Evolutionary conservation across 768 basidiomycete species (phyloP).

Genomic region (Phallus indusiatus): DNA sequence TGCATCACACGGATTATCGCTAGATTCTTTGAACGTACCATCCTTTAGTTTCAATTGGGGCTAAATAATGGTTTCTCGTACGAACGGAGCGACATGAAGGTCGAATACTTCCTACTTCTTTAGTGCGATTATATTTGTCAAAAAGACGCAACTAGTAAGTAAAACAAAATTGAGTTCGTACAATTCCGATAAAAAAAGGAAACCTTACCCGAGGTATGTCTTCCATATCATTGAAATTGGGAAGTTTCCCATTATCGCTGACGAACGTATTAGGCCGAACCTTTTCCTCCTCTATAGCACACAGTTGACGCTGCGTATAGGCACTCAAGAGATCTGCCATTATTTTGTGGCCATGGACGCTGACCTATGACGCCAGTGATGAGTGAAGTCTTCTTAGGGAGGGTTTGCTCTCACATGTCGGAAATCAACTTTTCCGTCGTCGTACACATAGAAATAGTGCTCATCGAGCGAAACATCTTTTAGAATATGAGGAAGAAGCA

Average conservation of each 20-base stretch:
- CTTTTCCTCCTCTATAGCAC: constrained; percentile 2
- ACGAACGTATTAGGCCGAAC: background rate
- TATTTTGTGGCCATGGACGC: constrained; percentile 4
- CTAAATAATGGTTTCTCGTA: constrained; percentile 8
- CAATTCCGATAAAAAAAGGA: background rate
- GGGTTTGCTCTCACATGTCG: constrained; percentile 7
- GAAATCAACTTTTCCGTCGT: constrained; percentile 2
- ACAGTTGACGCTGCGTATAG: constrained; percentile 9
- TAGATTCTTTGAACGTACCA: constrained; percentile 5
- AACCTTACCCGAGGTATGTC: constrained; percentile 4
- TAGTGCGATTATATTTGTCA: constrained; percentile 6
- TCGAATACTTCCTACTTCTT: background rate
- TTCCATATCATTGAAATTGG: background rate
- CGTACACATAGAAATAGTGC: constrained; percentile 2
- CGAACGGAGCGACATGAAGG: constrained; percentile 7
- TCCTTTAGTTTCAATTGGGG: constrained; percentile 6
- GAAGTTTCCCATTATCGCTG: background rate
- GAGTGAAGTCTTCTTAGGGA: background rate
- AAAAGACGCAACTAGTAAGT: constrained; percentile 4
- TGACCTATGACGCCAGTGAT: background rate
- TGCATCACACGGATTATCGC: background rate
- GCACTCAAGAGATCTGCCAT: constrained; percentile 9
- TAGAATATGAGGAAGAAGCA: constrained; percentile 9
- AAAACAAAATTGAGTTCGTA: background rate
- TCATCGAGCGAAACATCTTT: background rate